phyloP scores from a whole-genome alignment of 257 asterid species.

The Salvia splendens region DNA sequence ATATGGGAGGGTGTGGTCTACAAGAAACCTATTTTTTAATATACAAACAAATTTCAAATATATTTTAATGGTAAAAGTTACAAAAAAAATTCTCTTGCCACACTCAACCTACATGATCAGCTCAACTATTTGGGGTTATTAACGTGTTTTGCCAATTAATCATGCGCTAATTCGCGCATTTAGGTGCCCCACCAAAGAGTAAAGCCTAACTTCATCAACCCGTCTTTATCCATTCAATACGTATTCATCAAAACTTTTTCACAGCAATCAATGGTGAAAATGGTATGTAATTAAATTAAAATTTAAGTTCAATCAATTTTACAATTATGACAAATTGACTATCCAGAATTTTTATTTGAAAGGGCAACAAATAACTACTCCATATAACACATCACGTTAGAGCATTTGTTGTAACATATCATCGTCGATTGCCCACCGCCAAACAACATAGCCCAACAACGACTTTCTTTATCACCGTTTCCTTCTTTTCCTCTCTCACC shows the following conservation, averaged over 20 bases:
- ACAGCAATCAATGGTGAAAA: too few relatives aligned
- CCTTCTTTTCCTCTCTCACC: too few relatives aligned
- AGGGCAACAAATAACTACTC: too few relatives aligned
- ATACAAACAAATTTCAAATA: neutral
- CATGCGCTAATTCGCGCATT: constrained; percentile 12
- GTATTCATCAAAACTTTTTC: neutral
- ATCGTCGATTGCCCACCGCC: too few relatives aligned
- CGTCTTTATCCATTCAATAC: neutral
- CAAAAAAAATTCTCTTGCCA: neutral
- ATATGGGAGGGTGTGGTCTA: constrained; percentile 3
- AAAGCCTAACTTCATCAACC: constrained; percentile 21
- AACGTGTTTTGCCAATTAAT: neutral
- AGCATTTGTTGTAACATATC: too few relatives aligned
- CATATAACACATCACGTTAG: too few relatives aligned
- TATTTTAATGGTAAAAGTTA: neutral
- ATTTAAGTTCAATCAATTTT: too few relatives aligned
- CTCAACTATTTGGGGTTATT: constrained; percentile 12
- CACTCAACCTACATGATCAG: constrained; percentile 31
- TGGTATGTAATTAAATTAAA: too few relatives aligned
- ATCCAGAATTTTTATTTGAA: too few relatives aligned
- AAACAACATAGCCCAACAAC: too few relatives aligned
- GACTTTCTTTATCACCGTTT: too few relatives aligned
- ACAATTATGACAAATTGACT: too few relatives aligned
- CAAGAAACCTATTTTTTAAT: constrained; percentile 6
- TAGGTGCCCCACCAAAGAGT: constrained; percentile 34